Evolutionary conservation across 208 protist genomes (phyloP).

Genomic region (Trypanosoma conorhini): DNA sequence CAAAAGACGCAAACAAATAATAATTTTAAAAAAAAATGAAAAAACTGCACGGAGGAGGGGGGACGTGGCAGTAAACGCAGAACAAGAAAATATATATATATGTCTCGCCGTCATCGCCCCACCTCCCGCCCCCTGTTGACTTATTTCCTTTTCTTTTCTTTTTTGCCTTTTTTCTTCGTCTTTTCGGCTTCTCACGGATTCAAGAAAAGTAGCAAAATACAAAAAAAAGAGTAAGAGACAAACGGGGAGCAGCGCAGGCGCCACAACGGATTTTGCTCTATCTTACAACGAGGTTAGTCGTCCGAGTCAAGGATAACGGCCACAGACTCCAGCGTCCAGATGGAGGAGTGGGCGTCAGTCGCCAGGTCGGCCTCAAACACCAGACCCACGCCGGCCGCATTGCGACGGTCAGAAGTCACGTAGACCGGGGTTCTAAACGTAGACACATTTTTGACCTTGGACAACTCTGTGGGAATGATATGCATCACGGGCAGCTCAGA

Average conservation of each 20-base stretch:
- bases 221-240: slow-evolving; percentile 15
- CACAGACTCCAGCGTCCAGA: slow-evolving; percentile 97
- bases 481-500: slow-evolving; percentile 97
- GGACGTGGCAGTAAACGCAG: too few relatives aligned
- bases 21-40: too few relatives aligned
- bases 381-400: slow-evolving; percentile 97
- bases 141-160: background rate
- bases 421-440: slow-evolving; percentile 99
- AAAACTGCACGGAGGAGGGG: too few relatives aligned
- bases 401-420: slow-evolving; percentile 96
- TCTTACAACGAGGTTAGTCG: slow-evolving; percentile 40
- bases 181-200: background rate
- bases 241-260: background rate
- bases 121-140: too few relatives aligned
- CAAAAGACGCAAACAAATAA: slow-evolving; percentile 10
- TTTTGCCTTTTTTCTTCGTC: background rate
- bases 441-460: slow-evolving; percentile 93
- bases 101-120: too few relatives aligned
- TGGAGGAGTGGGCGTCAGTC: slow-evolving; percentile 90
- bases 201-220: background rate
- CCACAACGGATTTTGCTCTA: slow-evolving; percentile 8
- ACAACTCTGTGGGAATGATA: slow-evolving; percentile 96
- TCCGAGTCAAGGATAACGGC: slow-evolving; percentile 95
- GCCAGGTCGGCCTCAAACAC: slow-evolving; percentile 98
- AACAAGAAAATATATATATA: too few relatives aligned